These are phyloP conservation scores for Sphenostylis stenocarpa DNA, from an alignment of 306 rosid genomes.

Conservation along the genomic window DNA sequence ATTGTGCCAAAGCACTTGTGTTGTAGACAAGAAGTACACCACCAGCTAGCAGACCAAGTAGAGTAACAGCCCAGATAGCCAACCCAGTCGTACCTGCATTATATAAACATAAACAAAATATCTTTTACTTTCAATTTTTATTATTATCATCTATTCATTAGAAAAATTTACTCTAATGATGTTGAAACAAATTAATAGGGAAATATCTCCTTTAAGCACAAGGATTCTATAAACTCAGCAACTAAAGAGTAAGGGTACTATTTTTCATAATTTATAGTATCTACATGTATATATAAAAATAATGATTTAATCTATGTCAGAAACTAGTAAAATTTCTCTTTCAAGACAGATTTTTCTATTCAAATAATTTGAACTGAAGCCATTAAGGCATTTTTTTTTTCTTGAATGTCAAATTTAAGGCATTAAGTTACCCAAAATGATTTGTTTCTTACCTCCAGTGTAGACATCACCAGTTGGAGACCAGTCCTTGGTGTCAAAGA, in stretches of 20 bases:
- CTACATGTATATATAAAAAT: no score
- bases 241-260: neutral
- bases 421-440: neutral
- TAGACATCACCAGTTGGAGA: slow-evolving; percentile 83
- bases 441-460: slow-evolving; percentile 72
- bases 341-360: no score
- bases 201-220: neutral
- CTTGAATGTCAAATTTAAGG: neutral
- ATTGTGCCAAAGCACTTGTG: slow-evolving; percentile 93
- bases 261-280: neutral
- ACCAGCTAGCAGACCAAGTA: slow-evolving; percentile 80
- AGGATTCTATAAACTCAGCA: neutral
- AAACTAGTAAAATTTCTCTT: no score
- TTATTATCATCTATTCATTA: neutral
- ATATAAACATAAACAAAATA: no score
- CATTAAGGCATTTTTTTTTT: neutral
- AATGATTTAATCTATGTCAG: no score
- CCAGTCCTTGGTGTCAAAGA: slow-evolving; percentile 75
- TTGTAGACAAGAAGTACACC: slow-evolving; percentile 97
- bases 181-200: neutral
- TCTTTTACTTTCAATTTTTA: neutral
- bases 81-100: slow-evolving; percentile 77
- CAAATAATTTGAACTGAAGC: no score
- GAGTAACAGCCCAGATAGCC: slow-evolving; percentile 97
- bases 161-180: neutral